These are phyloP conservation scores for Ceratocystis harringtonii DNA, from an alignment of 2,329 filamentous ascomycete genomes.

Conservation along the genomic window DNA sequence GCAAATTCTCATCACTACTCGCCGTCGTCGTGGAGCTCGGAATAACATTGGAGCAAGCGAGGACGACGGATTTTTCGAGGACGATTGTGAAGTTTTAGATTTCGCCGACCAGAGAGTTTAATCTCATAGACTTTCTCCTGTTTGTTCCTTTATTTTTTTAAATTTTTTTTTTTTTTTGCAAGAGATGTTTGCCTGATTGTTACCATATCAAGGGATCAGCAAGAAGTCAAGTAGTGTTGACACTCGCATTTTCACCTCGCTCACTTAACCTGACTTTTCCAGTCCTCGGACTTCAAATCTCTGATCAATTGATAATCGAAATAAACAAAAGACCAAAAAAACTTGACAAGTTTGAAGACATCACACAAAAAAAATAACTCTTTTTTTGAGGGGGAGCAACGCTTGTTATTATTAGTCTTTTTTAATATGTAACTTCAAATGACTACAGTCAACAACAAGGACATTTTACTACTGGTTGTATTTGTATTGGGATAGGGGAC, in stretches of 20 bases:
- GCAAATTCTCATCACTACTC: conserved; percentile 69
- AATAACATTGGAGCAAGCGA: conserved; percentile 24
- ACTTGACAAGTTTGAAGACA: conserved; percentile 1
- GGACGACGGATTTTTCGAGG: conserved; percentile 74
- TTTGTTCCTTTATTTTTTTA: background rate
- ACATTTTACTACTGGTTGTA: no score
- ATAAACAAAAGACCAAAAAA: conserved; percentile 7
- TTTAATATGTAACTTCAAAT: background rate
- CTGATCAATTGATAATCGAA: background rate
- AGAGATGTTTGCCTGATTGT: background rate
- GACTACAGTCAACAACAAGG: background rate
- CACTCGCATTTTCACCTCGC: background rate
- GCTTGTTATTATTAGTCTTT: background rate
- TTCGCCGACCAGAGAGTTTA: conserved; percentile 52
- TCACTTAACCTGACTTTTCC: background rate
- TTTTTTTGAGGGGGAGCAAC: background rate
- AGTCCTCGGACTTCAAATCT: no score
- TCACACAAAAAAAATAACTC: conserved; percentile 1
- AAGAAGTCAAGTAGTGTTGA: background rate
- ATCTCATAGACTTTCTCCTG: background rate
- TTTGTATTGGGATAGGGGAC: no score
- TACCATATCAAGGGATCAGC: background rate
- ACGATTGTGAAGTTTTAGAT: conserved; percentile 82
- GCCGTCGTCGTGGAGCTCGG: conserved; percentile 45
- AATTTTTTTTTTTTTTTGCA: background rate